phyloP scores from a whole-genome alignment of 176 grass and related monocot genomes.

The Eremochloa ophiuroides region DNA sequence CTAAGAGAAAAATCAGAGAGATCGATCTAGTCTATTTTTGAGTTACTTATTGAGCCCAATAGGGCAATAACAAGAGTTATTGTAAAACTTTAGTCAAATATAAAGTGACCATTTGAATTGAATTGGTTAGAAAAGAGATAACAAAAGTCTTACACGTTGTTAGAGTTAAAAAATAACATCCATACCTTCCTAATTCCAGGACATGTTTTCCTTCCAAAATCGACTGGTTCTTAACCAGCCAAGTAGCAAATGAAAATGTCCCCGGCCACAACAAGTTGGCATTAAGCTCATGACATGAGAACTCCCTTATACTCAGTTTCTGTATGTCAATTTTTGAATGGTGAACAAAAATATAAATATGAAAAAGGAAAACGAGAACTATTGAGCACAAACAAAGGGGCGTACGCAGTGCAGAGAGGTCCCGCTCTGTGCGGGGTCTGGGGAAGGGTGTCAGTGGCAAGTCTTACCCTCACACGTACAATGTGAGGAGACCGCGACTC shows the following conservation, averaged over 20 bases:
- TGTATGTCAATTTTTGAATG: constrained; percentile 29
- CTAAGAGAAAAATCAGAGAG: neutral
- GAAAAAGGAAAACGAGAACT: neutral
- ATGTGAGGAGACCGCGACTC: no score
- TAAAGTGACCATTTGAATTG: neutral
- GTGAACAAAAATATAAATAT: neutral
- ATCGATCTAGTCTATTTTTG: neutral
- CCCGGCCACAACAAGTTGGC: constrained; percentile 94
- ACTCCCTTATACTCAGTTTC: constrained; percentile 72
- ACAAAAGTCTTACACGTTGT: neutral
- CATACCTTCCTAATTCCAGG: constrained; percentile 90
- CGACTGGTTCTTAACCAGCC: constrained; percentile 60
- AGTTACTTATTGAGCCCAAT: neutral
- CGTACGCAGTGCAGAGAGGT: no score
- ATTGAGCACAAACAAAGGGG: no score
- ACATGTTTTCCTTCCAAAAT: constrained; percentile 48
- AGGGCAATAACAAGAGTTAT: neutral
- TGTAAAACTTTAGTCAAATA: neutral
- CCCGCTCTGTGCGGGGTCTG: no score
- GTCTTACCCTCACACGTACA: no score
- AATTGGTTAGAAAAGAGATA: neutral
- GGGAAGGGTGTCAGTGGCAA: no score
- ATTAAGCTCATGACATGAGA: constrained; percentile 83
- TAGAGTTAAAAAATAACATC: neutral
- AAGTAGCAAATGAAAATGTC: constrained; percentile 71